These are phyloP conservation scores for Bryopsis sp. DNA, from an alignment of 139 green algal genomes.

Conservation along the genomic window DNA sequence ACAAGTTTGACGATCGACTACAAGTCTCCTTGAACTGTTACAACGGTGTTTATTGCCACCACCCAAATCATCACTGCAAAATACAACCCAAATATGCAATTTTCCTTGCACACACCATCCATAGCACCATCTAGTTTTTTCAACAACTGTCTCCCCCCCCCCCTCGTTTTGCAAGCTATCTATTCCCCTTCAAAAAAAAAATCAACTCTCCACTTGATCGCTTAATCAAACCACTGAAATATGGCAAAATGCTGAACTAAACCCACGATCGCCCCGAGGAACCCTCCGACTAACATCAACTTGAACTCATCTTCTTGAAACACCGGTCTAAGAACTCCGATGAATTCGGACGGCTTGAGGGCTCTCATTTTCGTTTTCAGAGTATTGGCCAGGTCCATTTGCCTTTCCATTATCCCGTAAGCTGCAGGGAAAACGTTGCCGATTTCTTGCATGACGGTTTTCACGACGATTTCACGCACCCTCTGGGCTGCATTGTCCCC, in stretches of 20 bases:
- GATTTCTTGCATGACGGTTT: background rate
- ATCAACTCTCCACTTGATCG: no score
- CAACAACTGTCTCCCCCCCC: no score
- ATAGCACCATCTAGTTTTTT: no score
- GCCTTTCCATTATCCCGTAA: background rate
- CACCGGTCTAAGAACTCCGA: constrained; percentile 34
- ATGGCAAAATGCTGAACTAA: constrained; percentile 26
- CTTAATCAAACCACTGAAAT: constrained; percentile 9
- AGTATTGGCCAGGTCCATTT: constrained; percentile 17
- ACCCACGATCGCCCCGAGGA: constrained; percentile 29
- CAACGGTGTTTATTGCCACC: no score
- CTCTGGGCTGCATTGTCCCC: background rate
- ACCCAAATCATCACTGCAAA: no score
- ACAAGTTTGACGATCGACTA: no score
- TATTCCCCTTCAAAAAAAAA: no score
- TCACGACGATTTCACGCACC: background rate
- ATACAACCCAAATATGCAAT: no score
- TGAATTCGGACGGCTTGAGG: constrained; percentile 29
- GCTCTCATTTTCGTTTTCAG: constrained; percentile 17
- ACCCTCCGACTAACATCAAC: constrained; percentile 35
- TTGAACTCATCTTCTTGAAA: constrained; percentile 47
- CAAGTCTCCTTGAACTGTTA: no score
- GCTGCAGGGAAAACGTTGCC: background rate
- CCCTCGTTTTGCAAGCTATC: no score
- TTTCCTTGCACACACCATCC: no score